A percentile compares a stretch with the other conserved stretches of the same genome.
phyloP scores from a whole-genome alignment of 495 filamentous ascomycete genomes.

The Poronia punctata region DNA sequence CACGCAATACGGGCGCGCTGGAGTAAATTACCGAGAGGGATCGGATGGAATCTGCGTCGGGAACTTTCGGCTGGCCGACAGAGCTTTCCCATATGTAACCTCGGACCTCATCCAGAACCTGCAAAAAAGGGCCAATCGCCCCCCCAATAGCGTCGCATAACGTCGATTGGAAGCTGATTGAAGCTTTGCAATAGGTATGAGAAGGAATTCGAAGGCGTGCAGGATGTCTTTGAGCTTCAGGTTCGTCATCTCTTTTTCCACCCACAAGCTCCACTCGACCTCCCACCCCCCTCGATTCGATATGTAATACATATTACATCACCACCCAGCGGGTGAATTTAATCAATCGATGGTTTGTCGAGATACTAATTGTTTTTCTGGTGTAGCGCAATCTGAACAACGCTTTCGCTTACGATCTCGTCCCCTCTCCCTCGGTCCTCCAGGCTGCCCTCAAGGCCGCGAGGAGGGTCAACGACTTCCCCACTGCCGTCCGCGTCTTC shows the following conservation, averaged over 20 bases:
- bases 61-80: not conserved
- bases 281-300: no score
- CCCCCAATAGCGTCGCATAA: not conserved
- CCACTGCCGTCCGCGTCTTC: constrained; percentile 94
- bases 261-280: no score
- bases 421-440: constrained; percentile 89
- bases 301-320: no score
- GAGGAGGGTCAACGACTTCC: constrained; percentile 95
- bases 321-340: not conserved
- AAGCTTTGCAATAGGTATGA: constrained; percentile 64
- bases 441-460: constrained; percentile 85
- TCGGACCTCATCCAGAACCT: constrained; percentile 8
- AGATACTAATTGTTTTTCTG: constrained; percentile 3
- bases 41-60: not conserved
- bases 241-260: constrained; percentile 45
- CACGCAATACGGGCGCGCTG: constrained; percentile 2
- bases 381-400: constrained; percentile 97
- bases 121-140: constrained; percentile 25
- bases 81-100: not conserved
- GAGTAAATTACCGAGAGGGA: not conserved
- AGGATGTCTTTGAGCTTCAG: constrained; percentile 99
- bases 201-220: constrained; percentile 95
- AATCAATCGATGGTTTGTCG: not conserved
- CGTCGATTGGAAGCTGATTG: constrained; percentile 19
- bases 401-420: constrained; percentile 99